phyloP scores from a whole-genome alignment of 2,329 filamentous ascomycete genomes.

The Dactylella cylindrospora region DNA sequence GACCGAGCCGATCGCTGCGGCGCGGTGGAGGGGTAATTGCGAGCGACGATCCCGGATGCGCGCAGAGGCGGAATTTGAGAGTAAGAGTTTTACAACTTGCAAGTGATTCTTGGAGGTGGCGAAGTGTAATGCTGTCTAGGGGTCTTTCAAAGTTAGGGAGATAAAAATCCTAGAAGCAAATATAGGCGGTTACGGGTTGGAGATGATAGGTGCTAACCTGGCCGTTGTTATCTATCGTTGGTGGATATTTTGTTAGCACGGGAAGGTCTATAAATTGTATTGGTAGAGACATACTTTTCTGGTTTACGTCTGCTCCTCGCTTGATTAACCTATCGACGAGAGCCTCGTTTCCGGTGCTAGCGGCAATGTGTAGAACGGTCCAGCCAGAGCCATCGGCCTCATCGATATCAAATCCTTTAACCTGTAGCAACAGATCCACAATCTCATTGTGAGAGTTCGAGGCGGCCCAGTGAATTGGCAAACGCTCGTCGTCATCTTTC shows the following conservation, averaged over 20 bases:
- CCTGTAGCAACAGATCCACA: constrained; percentile 68
- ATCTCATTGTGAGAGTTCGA: constrained; percentile 79
- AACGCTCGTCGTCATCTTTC: constrained; percentile 80
- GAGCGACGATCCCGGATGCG: constrained; percentile 82
- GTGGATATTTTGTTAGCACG: constrained; percentile 15
- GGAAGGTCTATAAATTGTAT: constrained; percentile 40
- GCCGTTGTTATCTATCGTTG: constrained; percentile 62
- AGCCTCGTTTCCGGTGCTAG: constrained; percentile 68
- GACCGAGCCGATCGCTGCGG: constrained; percentile 84
- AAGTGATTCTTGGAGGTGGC: constrained; percentile 86
- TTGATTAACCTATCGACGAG: constrained; percentile 68
- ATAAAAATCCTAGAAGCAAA: background rate
- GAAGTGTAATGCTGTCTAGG: constrained; percentile 83
- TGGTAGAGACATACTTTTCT: constrained; percentile 61
- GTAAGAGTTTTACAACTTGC: constrained; percentile 74
- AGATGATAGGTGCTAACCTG: constrained; percentile 56
- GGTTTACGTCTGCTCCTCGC: constrained; percentile 71
- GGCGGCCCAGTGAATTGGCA: constrained; percentile 91
- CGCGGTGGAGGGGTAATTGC: constrained; percentile 79
- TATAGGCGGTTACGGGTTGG: constrained; percentile 8
- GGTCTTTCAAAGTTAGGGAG: constrained; percentile 24
- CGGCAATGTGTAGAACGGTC: constrained; percentile 82
- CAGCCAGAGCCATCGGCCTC: constrained; percentile 74
- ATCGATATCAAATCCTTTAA: constrained; percentile 78
- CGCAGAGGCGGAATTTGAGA: constrained; percentile 68